Evolutionary conservation across 345 rosid genomes (phyloP).

Genomic region (Noccaea bulbosa): DNA sequence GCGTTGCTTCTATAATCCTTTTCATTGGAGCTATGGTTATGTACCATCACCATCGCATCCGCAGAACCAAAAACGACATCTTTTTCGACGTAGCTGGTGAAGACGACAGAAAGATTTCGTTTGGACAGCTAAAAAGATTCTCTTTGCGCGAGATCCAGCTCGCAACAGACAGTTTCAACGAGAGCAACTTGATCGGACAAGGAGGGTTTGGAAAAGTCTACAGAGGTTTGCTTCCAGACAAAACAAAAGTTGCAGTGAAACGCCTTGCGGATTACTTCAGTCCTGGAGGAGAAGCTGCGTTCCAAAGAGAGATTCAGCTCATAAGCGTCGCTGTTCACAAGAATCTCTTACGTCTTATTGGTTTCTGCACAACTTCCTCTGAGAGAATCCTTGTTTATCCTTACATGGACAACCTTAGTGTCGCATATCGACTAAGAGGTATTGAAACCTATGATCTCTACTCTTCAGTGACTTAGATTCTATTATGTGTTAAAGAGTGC

Average conservation of each 20-base stretch:
- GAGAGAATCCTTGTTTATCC: constrained; percentile 94
- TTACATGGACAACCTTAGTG: constrained; percentile 87
- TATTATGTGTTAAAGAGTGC: background rate
- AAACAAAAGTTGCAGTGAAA: constrained; percentile 78
- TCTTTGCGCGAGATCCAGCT: constrained; percentile 77
- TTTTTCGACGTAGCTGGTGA: constrained; percentile 89
- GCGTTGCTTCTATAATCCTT: constrained; percentile 61
- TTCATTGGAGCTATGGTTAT: constrained; percentile 54
- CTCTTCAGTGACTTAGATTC: constrained; percentile 13
- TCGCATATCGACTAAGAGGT: constrained; percentile 84
- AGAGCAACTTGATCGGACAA: constrained; percentile 76
- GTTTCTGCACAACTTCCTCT: constrained; percentile 71
- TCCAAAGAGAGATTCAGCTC: constrained; percentile 77
- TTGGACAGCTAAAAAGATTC: constrained; percentile 75
- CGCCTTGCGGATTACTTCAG: constrained; percentile 73
- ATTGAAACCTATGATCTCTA: background rate
- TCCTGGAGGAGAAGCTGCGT: constrained; percentile 91
- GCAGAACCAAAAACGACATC: constrained; percentile 50
- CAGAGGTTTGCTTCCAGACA: constrained; percentile 79
- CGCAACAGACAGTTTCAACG: constrained; percentile 85
- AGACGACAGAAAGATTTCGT: constrained; percentile 65
- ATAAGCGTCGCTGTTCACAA: constrained; percentile 85
- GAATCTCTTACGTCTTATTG: constrained; percentile 80
- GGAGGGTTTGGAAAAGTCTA: constrained; percentile 97
- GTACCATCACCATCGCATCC: constrained; percentile 52